These are phyloP conservation scores for Trebouxia gelatinosa DNA, from an alignment of 163 green algal genomes.

Conservation along the genomic window DNA sequence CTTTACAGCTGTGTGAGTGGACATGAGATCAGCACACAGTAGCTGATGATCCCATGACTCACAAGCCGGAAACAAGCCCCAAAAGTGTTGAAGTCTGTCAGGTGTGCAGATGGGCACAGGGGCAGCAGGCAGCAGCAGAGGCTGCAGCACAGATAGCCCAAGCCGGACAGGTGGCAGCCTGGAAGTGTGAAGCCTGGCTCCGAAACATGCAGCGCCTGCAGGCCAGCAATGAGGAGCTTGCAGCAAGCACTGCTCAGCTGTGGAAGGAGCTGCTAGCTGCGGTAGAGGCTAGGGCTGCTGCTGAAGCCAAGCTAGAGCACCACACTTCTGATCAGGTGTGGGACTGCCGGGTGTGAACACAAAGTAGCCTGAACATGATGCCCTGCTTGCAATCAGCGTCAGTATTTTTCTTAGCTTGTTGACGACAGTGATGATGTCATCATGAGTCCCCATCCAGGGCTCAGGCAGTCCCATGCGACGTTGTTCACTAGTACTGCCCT, in stretches of 20 bases:
- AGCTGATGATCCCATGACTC: not conserved
- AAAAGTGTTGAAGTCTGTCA: not conserved
- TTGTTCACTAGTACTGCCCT: no score
- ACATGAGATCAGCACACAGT: not conserved
- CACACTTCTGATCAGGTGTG: no score
- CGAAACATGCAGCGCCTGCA: constrained; percentile 59
- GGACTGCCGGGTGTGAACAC: no score
- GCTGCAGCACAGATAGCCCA: constrained; percentile 47
- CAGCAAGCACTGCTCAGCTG: constrained; percentile 46
- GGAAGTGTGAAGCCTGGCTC: constrained; percentile 55
- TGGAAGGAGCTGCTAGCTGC: no score
- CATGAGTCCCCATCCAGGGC: no score
- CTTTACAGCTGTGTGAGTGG: not conserved
- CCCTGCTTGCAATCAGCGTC: no score
- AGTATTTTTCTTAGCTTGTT: no score
- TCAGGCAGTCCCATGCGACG: no score
- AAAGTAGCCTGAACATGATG: no score
- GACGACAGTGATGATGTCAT: no score
- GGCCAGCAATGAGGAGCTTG: constrained; percentile 51
- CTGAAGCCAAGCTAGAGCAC: no score
- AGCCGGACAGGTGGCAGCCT: constrained; percentile 46
- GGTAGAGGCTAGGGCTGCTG: constrained; percentile 18
- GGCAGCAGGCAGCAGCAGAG: constrained; percentile 51
- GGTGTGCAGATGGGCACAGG: constrained; percentile 47
- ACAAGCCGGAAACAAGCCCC: not conserved